Percentiles rank a stretch among this genome's conserved stretches.
phyloP scores from a whole-genome alignment of 306 rosid species.

The Benincasa hispida region DNA sequence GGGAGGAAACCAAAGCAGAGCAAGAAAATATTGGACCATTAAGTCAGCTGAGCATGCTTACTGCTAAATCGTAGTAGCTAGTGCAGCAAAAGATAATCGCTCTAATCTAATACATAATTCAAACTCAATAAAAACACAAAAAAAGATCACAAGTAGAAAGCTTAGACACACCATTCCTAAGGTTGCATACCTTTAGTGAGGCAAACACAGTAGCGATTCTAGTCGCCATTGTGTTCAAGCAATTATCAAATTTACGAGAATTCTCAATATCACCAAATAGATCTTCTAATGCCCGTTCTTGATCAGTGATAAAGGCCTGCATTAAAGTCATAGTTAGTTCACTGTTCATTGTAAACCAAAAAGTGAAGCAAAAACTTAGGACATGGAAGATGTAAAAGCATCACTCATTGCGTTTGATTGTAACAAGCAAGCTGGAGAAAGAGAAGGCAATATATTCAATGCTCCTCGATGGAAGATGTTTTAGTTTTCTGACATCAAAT shows the following conservation, averaged over 20 bases:
- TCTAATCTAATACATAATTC: neutral
- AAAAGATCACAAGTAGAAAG: neutral
- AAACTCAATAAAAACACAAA: neutral
- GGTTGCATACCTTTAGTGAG: slow-evolving; percentile 51
- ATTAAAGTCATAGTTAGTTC: slow-evolving; percentile 4
- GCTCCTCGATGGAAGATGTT: neutral
- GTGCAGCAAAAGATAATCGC: neutral
- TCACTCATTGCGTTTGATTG: neutral
- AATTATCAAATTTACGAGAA: slow-evolving; percentile 39
- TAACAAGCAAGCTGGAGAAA: neutral
- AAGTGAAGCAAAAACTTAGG: neutral
- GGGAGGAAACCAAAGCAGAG: neutral
- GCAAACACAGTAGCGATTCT: slow-evolving; percentile 93
- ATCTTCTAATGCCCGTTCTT: slow-evolving; percentile 61
- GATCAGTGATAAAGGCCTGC: slow-evolving; percentile 85
- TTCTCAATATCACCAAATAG: slow-evolving; percentile 52
- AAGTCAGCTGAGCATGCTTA: neutral
- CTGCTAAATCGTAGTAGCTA: neutral
- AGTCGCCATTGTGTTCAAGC: slow-evolving; percentile 65
- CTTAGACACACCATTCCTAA: neutral
- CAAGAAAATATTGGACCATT: neutral
- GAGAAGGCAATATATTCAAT: neutral
- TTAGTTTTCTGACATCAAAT: neutral
- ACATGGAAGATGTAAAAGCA: neutral
- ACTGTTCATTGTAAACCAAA: neutral